Percentiles rank a stretch among this genome's conserved stretches.
Evolutionary conservation across 768 basidiomycete genomes (phyloP).

Genomic region (Amanita thiersii): DNA sequence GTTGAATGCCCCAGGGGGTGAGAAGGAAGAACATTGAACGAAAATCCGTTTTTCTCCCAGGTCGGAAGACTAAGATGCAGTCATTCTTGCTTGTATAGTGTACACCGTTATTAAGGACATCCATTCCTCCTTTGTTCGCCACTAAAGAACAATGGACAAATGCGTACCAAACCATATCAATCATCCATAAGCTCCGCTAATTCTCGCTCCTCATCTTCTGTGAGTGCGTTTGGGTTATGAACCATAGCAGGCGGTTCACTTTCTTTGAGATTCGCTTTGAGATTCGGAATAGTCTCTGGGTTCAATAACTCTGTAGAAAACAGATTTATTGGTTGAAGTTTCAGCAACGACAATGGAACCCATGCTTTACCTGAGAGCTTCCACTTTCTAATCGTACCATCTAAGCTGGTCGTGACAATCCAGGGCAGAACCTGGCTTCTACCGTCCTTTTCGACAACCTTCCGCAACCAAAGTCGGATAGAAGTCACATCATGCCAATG

Average conservation of each 20-base stretch:
- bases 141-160: no score
- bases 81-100: background rate
- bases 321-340: background rate
- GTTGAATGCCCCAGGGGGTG: constrained; percentile 38
- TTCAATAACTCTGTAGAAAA: constrained; percentile 30
- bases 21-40: constrained; percentile 40
- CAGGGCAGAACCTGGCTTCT: constrained; percentile 57
- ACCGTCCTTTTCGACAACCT: constrained; percentile 32
- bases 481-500: constrained; percentile 88
- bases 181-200: constrained; percentile 64
- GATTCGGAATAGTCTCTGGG: constrained; percentile 11
- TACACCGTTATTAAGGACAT: background rate
- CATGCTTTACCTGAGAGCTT: constrained; percentile 47
- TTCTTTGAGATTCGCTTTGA: constrained; percentile 10
- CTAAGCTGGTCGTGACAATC: constrained; percentile 79
- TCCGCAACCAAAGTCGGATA: constrained; percentile 64
- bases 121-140: no score
- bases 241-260: constrained; percentile 9
- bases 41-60: constrained; percentile 45
- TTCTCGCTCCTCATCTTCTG: constrained; percentile 88
- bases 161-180: no score
- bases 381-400: constrained; percentile 87
- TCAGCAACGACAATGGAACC: background rate
- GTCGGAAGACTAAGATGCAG: constrained; percentile 22
- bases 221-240: constrained; percentile 36